Conservation (phyloP, 805 yeast genomes). For the Debaryomyces prosopidis region DNA sequence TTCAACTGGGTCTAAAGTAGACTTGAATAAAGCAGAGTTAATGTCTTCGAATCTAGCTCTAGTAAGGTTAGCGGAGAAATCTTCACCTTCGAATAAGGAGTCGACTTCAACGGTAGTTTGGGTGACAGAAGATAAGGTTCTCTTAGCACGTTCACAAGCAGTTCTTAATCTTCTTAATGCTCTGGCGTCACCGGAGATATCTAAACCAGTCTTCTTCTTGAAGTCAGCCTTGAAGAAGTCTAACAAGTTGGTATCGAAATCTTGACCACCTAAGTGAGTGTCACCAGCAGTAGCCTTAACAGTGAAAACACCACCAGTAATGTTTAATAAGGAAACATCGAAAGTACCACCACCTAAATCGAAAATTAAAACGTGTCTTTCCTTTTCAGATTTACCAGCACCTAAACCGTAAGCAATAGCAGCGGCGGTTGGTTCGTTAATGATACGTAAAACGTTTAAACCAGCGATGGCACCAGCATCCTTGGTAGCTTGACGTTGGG, state of each 20-base stretch:
- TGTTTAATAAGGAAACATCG: slow-evolving; percentile 89
- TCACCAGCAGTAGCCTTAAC: slow-evolving; percentile 84
- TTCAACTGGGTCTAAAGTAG: slow-evolving; percentile 52
- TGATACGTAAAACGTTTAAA: slow-evolving; percentile 49
- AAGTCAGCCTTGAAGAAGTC: slow-evolving; percentile 47
- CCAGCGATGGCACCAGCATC: slow-evolving; percentile 55
- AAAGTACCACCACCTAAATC: slow-evolving; percentile 98
- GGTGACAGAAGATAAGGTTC: slow-evolving; percentile 50
- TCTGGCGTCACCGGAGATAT: slow-evolving; percentile 48
- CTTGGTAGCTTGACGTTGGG: slow-evolving; percentile 53
- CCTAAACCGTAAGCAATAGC: slow-evolving; percentile 97
- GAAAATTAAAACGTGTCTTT: slow-evolving; percentile 78
- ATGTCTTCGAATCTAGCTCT: slow-evolving; percentile 54
- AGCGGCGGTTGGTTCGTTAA: slow-evolving; percentile 78
- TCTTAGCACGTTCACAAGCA: slow-evolving; percentile 54
- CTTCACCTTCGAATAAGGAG: slow-evolving; percentile 51
- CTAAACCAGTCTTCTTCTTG: slow-evolving; percentile 48
- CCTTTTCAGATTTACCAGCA: slow-evolving; percentile 57
- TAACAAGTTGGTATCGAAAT: slow-evolving; percentile 52
- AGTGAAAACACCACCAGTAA: slow-evolving; percentile 95
- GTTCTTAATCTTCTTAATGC: slow-evolving; percentile 54
- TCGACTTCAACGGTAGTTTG: slow-evolving; percentile 52
- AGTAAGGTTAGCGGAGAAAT: slow-evolving; percentile 49
- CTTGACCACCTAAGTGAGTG: slow-evolving; percentile 55
- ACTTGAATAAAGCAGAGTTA: slow-evolving; percentile 50